Conservation (phyloP, 75 land plant species). For the Isoetes taiwanensis region DNA sequence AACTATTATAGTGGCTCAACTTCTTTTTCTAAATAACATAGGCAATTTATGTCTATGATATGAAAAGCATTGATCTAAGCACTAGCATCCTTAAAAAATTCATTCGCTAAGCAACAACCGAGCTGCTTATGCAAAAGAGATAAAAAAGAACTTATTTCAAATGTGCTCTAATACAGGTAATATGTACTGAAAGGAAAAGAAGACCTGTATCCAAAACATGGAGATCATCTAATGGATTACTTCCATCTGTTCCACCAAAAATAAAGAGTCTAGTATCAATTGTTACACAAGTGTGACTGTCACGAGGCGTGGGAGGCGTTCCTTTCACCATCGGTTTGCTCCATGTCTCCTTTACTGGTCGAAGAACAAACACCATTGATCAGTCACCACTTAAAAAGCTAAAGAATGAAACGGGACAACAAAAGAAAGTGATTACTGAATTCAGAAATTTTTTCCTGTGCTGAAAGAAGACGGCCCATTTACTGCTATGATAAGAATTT, state of each 20-base stretch:
- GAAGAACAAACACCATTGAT: background rate
- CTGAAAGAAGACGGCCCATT: no score
- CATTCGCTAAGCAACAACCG: no score
- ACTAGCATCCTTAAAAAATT: no score
- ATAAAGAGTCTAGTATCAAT: slow-evolving; percentile 71
- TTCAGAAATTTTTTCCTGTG: no score
- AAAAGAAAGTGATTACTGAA: no score
- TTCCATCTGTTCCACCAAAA: slow-evolving; percentile 97
- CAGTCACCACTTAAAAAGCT: no score
- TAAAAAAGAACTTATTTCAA: background rate
- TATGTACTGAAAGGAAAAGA: background rate
- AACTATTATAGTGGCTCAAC: no score
- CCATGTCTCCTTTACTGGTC: slow-evolving; percentile 63
- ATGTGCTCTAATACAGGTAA: background rate
- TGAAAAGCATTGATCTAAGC: no score
- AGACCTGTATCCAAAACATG: slow-evolving; percentile 77
- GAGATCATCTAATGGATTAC: slow-evolving; percentile 62
- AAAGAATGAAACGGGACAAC: slow-evolving; percentile 3
- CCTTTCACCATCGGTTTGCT: slow-evolving; percentile 79
- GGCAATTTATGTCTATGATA: no score
- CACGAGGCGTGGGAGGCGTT: slow-evolving; percentile 60
- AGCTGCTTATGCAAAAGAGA: background rate
- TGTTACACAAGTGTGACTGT: slow-evolving; percentile 81
- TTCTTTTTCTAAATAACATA: no score
- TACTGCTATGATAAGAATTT: no score